These are phyloP conservation scores for Fulvia fulva DNA, from an alignment of 2,329 filamentous ascomycete genomes.

Conservation along the genomic window DNA sequence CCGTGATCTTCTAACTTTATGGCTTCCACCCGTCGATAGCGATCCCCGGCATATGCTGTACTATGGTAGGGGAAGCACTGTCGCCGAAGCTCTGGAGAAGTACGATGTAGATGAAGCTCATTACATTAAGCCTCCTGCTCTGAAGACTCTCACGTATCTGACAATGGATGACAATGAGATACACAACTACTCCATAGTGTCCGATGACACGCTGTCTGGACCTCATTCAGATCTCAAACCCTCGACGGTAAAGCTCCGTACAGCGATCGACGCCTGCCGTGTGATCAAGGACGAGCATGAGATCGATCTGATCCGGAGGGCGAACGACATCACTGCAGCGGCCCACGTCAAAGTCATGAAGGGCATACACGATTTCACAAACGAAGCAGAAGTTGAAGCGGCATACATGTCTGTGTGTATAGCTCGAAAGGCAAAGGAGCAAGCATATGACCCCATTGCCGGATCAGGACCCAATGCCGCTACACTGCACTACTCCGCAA, in stretches of 20 bases:
- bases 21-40: conserved; percentile 84
- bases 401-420: conserved; percentile 71
- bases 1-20: conserved; percentile 71
- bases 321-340: conserved; percentile 72
- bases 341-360: conserved; percentile 73
- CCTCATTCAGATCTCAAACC: too few relatives aligned
- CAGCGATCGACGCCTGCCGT: conserved; percentile 72
- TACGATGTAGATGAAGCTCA: conserved; percentile 78
- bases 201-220: too few relatives aligned
- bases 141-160: too few relatives aligned
- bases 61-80: conserved; percentile 79
- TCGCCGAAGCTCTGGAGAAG: conserved; percentile 66
- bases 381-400: conserved; percentile 81
- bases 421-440: conserved; percentile 65
- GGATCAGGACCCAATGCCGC: conserved; percentile 78
- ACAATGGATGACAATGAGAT: too few relatives aligned
- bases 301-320: conserved; percentile 72
- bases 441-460: conserved; percentile 87
- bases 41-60: conserved; percentile 73
- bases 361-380: conserved; percentile 59
- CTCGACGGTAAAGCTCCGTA: neutral
- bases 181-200: too few relatives aligned
- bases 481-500: conserved; percentile 80
- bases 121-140: too few relatives aligned
- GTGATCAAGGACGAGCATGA: conserved; percentile 86